Evolutionary conservation across 768 basidiomycete genomes (phyloP), one percentile per base, ranked within the genome.

Genomic region (Cystoderma amianthinum): DNA sequence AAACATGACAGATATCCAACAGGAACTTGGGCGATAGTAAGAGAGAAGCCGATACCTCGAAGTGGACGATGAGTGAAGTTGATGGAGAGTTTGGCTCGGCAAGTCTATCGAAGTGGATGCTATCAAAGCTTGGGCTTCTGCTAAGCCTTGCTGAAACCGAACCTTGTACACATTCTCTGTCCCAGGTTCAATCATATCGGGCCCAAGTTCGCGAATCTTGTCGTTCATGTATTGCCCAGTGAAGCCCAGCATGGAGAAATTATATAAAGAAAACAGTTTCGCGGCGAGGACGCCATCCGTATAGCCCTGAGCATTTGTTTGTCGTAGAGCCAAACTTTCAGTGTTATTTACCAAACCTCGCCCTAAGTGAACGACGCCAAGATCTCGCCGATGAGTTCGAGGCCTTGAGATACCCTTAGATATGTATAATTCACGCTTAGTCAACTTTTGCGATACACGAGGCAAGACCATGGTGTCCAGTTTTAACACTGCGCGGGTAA

Each of bases 221-320:
- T 83, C 80, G 13, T 22, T 44, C n/a, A 83, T 67, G 50, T 72
- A 82, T 48, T 85, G 82, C 4, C 68, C 74, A 13, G 58, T 56
- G 52, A 84, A 85, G 0, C 82, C 83, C 1, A 83, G 63, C 45
- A 63, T 72, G 20, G 72, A 74, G 53, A 63, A 61, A 16, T 64
- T 64, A 34, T 67, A 57, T 5, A 57, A 50, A 2, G 75, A 76
- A 55, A 85, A 85, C 7, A 68, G 59, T 49, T 67, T 71, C 2
- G 76, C 78, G 0, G 77, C 71, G 1, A 61, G 55, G 45, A 72
- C 74, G 1, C 85, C 84, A 45, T 85, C 78, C 15, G 63, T 60
- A 54, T 82, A 83, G 1, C 82, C 84, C 38, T 61, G 59, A 21
- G 44, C 44, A 6, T 59, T 53, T 23, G 44, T 52, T 39, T 57